Percentiles rank a stretch among this genome's conserved stretches.
phyloP scores from a whole-genome alignment of 1,139 yeast species.

The Lodderomyces elongisporus region DNA sequence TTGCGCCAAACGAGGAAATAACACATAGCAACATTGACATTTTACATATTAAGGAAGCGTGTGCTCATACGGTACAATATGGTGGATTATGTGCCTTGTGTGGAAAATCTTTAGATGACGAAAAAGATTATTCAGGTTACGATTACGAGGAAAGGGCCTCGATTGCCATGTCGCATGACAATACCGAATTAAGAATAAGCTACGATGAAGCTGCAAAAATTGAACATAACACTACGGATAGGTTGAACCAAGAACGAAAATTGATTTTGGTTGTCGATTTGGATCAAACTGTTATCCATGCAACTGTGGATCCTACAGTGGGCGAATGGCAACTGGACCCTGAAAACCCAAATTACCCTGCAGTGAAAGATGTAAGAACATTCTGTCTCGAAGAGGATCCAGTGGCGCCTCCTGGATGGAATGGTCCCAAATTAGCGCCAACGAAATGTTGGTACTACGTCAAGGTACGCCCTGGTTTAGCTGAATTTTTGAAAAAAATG shows the following conservation, averaged over 20 bases:
- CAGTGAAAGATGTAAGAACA: constrained; percentile 73
- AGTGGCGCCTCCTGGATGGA: constrained; percentile 51
- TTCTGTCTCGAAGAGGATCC: constrained; percentile 78
- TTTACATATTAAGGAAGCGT: constrained; percentile 67
- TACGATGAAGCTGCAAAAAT: constrained; percentile 81
- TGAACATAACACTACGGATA: constrained; percentile 61
- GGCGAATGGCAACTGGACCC: constrained; percentile 95
- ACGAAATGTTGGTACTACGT: constrained; percentile 84
- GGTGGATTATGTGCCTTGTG: constrained; percentile 95
- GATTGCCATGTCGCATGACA: constrained; percentile 85
- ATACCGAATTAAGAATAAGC: constrained; percentile 79
- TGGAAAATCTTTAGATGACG: constrained; percentile 80
- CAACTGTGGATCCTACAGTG: constrained; percentile 96
- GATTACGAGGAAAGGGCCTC: constrained; percentile 74
- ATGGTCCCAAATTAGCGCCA: constrained; percentile 54
- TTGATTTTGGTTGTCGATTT: constrained; percentile 90
- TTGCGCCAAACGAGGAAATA: constrained; percentile 58
- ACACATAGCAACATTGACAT: constrained; percentile 46
- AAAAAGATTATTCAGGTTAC: constrained; percentile 73
- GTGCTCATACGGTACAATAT: constrained; percentile 91
- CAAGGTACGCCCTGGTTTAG: constrained; percentile 83
- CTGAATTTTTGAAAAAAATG: constrained; percentile 61
- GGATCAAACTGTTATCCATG: constrained; percentile 96
- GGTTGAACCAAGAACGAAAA: constrained; percentile 59
- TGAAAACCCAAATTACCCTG: constrained; percentile 74